Conservation (phyloP, 768 basidiomycete genomes). For the Steccherinum ochraceum region DNA sequence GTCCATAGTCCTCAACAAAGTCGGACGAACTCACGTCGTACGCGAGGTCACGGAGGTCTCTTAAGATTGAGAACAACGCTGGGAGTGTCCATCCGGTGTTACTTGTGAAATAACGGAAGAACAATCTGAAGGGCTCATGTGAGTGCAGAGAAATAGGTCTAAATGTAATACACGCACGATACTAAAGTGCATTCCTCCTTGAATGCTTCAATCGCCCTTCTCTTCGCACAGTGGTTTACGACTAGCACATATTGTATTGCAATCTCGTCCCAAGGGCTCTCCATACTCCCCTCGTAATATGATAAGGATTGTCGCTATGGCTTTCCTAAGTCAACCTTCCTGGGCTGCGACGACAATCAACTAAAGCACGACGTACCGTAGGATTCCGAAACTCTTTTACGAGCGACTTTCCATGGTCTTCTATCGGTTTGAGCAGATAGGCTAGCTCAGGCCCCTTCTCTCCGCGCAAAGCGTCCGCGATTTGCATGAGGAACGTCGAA, state of each 20-base stretch:
- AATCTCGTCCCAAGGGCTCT: slow-evolving; percentile 81
- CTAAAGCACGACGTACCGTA: slow-evolving; percentile 27
- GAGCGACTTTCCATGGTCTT: slow-evolving; percentile 70
- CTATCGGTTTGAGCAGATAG: slow-evolving; percentile 69
- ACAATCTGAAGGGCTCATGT: slow-evolving; percentile 38
- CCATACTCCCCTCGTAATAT: slow-evolving; percentile 56
- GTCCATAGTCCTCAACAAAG: neutral
- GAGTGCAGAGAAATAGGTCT: neutral
- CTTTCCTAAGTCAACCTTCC: neutral
- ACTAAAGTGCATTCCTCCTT: slow-evolving; percentile 73
- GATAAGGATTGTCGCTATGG: slow-evolving; percentile 25
- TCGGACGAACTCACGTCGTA: slow-evolving; percentile 52
- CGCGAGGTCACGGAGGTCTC: slow-evolving; percentile 80
- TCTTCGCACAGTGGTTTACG: slow-evolving; percentile 62
- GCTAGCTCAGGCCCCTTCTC: slow-evolving; percentile 69
- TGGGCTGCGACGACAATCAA: neutral
- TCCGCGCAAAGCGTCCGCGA: slow-evolving; percentile 52
- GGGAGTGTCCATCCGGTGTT: slow-evolving; percentile 86
- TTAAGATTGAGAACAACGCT: slow-evolving; percentile 72
- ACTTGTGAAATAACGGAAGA: slow-evolving; percentile 72
- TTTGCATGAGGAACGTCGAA: slow-evolving; percentile 49
- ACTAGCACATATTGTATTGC: slow-evolving; percentile 77
- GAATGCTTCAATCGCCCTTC: slow-evolving; percentile 67
- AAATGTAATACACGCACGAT: slow-evolving; percentile 44
- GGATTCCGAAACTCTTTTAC: slow-evolving; percentile 65